Percentiles rank a stretch among this genome's conserved stretches.
Evolutionary conservation across 495 filamentous ascomycete genomes (phyloP).

Genomic region (Gamarada debralockiae): DNA sequence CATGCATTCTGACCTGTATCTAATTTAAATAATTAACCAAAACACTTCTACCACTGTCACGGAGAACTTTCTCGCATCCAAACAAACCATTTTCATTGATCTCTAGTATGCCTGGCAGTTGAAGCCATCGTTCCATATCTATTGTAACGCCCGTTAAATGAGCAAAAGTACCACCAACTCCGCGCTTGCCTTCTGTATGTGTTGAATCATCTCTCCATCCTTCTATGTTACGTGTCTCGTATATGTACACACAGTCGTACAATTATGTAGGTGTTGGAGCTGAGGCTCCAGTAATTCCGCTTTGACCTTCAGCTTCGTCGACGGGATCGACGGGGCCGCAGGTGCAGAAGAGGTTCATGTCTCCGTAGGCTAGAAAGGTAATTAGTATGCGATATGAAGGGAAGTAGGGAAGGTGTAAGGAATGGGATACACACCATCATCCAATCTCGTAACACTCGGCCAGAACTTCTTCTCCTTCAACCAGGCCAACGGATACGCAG

Average conservation of each 20-base stretch:
- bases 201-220: conserved; percentile 3
- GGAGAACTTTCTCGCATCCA: no score
- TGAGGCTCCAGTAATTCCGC: conserved; percentile 29
- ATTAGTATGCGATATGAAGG: conserved; percentile 26
- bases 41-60: no score
- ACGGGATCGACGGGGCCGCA: conserved; percentile 74
- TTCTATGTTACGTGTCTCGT: not conserved
- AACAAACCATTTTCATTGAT: no score
- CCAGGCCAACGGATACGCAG: conserved; percentile 84
- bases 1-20: no score
- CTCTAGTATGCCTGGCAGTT: conserved; percentile 13
- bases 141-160: conserved; percentile 4
- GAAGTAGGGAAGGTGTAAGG: no score
- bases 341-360: conserved; percentile 92
- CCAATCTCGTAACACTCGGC: conserved; percentile 83
- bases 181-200: not conserved
- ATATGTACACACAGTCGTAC: not conserved
- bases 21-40: no score
- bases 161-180: not conserved
- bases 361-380: conserved; percentile 66
- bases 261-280: conserved; percentile 28
- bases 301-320: conserved; percentile 10
- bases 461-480: conserved; percentile 98
- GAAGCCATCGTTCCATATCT: conserved; percentile 13
- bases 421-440: conserved; percentile 68